Evolutionary conservation across 1,284 basidiomycete species (phyloP).

Genomic region (Chalciporus sp.): DNA sequence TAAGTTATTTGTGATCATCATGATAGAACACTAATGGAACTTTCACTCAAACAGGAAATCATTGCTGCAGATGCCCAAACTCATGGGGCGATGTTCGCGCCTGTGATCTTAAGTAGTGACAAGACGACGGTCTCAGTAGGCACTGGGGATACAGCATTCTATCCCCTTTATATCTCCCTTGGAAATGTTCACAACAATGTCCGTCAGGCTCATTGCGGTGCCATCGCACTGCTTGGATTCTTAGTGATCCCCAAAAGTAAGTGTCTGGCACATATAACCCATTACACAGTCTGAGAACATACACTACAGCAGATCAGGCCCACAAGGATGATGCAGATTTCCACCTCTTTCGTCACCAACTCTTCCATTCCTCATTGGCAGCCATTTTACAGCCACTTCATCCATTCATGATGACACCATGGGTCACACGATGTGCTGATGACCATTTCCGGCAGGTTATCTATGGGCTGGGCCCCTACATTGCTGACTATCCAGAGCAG

Average conservation of each 20-base stretch:
- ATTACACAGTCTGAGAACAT: too few relatives aligned
- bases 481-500: too few relatives aligned
- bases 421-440: not conserved
- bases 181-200: too few relatives aligned
- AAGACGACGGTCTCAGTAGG: too few relatives aligned
- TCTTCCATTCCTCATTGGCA: not conserved
- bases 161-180: too few relatives aligned
- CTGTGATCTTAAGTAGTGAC: not conserved
- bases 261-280: too few relatives aligned
- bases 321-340: not conserved
- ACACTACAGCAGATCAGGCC: not conserved
- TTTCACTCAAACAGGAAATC: not conserved
- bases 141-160: too few relatives aligned
- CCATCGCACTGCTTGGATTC: too few relatives aligned
- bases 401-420: not conserved
- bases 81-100: not conserved
- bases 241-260: too few relatives aligned
- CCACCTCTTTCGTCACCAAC: not conserved
- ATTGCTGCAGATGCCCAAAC: not conserved
- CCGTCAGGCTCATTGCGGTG: too few relatives aligned
- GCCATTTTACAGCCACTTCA: not conserved
- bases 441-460: not conserved
- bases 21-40: too few relatives aligned
- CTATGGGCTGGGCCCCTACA: not conserved
- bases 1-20: too few relatives aligned